Evolutionary conservation across 495 filamentous ascomycete genomes (phyloP), one percentile per base, ranked within the genome.

Genomic region (Astrocystis sublimbata): DNA sequence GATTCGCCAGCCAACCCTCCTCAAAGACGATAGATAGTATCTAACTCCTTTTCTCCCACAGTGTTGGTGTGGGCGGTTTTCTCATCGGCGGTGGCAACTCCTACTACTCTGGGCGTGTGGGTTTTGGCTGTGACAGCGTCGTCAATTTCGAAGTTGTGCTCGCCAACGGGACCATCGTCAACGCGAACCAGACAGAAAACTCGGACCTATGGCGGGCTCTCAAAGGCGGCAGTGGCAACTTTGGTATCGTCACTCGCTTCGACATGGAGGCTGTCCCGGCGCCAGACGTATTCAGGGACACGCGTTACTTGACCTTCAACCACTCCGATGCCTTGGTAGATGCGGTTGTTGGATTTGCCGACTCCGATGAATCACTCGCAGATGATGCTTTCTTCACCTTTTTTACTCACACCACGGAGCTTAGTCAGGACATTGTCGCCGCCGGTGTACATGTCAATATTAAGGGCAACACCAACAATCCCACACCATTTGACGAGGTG

Each of bases 231-330:
- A 58, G 70, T 1, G 78, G 74, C 65, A 85, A 85, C 67, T 84
- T 84, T 61, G 84, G 83, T 0, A 78, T 86, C 30, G 80, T 86
- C 2, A 86, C 83, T 2, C 74, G 76, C n/a, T 82, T 80, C 52
- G 77, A 84, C 38, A 56, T 83, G 60, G 60, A 72, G 30, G 62
- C 69, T 3, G 13, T 71, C 17, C 66, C 67, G 12, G 51, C 69
- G 28, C 59, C 60, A 45, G 69, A 77, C 23, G 43, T 75, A 8
- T 67, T 62, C 28, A 65, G 60, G 15, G 68, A 70, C 45, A 50
- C 43, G 40, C 73, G 68, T 9, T 47, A 24, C 15, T 8, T 63
- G 17, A 62, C 38, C 17, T 23, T 19, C 0, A 57, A 65, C 6
- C 60, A 67, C 24, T 64, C 64, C 1, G 51, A 65, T 4, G 51